Evolutionary conservation across 305 asterid species (phyloP), one percentile per base, ranked within the genome.

Genomic region (Fraxinus velutina): DNA sequence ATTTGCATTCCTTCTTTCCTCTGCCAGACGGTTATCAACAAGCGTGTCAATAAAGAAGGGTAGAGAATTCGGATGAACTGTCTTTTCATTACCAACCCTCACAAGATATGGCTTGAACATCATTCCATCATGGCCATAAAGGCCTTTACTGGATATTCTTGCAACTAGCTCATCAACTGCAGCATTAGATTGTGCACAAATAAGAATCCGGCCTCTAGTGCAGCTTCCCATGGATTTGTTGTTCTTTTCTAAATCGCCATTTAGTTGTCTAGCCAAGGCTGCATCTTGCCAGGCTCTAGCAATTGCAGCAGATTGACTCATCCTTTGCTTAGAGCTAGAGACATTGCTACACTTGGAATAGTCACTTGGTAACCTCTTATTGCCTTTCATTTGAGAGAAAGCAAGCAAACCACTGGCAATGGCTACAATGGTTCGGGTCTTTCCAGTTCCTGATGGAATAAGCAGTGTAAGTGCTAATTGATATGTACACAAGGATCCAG

Each of bases 201-300:
- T 90, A 84, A 96, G 97, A 79, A 94, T 86, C 83, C 99, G 90
- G 78, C 98, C 92, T 85, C 92, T 90, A 80, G 83, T 78, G 86
- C 87, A 70, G 89, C 80, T 89, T 82, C 89, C 92, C 76, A 84
- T 39, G 39, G 87, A 84, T 57, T 76, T 86, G 21, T 75, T 84
- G 77, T 84, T 84, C 87, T 85, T 87, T 79, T 88, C 89, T 72
- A 78, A 86, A 64, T 89, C 97, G 66, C 87, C 90, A 62, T 87
- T 87, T 75, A 90, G 73, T 85, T 96, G 96, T 86, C 90, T 92
- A 80, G 99, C 98, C 86, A 96, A 79, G 68, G 99, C 97, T 66
- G 99, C 99, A 84, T 93, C 97, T 87, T 96, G 97, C 99, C 99
- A 96, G 86, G 98, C 97, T 89, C 96, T 93, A 13, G 98, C 92